Percentiles rank a stretch among this genome's conserved stretches.
Evolutionary conservation across 352 stramenopile species (phyloP).

Genomic region (Phytophthora melonis): DNA sequence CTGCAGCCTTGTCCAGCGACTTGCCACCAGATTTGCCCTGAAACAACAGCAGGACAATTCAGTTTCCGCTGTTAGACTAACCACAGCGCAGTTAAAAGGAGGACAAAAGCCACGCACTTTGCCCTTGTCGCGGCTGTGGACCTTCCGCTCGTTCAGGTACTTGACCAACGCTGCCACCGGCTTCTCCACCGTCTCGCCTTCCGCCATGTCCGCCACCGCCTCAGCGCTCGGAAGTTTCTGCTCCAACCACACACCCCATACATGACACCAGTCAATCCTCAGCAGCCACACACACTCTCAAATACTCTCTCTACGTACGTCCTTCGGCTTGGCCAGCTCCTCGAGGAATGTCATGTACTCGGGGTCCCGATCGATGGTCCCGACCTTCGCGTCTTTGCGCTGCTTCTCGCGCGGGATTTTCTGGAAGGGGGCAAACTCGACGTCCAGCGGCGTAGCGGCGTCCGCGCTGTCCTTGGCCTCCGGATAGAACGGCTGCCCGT

Average conservation of each 20-base stretch:
- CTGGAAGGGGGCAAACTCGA: constrained; percentile 83
- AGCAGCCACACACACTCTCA: not conserved
- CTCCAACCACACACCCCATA: no score
- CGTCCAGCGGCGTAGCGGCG: constrained; percentile 46
- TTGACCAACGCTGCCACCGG: constrained; percentile 80
- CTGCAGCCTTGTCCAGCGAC: constrained; percentile 45
- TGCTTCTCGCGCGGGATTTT: constrained; percentile 85
- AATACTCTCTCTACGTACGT: constrained; percentile 56
- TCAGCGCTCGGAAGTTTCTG: constrained; percentile 84
- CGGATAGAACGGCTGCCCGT: constrained; percentile 53
- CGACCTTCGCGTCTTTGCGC: constrained; percentile 80
- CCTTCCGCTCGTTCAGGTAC: constrained; percentile 84
- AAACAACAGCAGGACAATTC: not conserved
- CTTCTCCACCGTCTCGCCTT: constrained; percentile 67
- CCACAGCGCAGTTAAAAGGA: no score
- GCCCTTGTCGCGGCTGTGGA: constrained; percentile 67
- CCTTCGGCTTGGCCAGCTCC: constrained; percentile 66
- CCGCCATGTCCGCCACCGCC: constrained; percentile 56
- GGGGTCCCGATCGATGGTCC: constrained; percentile 75
- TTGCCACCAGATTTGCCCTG: constrained; percentile 50
- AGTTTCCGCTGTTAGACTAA: no score
- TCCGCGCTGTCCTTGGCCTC: constrained; percentile 36
- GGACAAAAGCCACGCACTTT: constrained; percentile 48
- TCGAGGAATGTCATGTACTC: constrained; percentile 84
- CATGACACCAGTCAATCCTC: constrained; percentile 3